These are phyloP conservation scores for Cryphonectria carpinicola DNA, from an alignment of 2,329 filamentous ascomycete genomes.

Conservation along the genomic window DNA sequence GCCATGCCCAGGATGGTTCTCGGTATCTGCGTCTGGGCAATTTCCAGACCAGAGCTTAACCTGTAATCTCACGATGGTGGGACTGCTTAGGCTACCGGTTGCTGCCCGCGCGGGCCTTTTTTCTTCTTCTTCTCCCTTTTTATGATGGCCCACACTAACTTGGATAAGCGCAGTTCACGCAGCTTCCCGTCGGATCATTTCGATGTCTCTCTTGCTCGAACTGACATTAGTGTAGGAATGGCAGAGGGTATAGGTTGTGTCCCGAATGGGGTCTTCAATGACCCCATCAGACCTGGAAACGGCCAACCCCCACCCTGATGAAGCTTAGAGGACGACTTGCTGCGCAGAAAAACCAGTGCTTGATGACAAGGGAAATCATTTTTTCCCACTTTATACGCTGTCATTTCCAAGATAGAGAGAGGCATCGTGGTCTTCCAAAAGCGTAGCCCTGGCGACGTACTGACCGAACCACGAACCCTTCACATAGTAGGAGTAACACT, in stretches of 20 bases:
- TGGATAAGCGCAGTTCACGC: conserved; percentile 32
- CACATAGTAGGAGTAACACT: neutral
- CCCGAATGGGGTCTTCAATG: neutral
- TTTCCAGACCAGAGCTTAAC: conserved; percentile 27
- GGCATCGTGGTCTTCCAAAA: neutral
- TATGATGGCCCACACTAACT: conserved; percentile 24
- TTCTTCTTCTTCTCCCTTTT: neutral
- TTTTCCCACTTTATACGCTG: neutral
- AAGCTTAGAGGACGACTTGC: neutral
- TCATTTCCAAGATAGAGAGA: neutral
- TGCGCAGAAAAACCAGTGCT: neutral
- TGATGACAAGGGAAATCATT: neutral
- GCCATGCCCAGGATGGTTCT: conserved; percentile 14
- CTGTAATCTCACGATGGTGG: conserved; percentile 30
- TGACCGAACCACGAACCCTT: neutral
- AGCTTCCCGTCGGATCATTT: conserved; percentile 19
- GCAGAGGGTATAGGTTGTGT: conserved; percentile 10
- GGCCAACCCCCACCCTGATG: conserved; percentile 3
- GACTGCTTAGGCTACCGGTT: conserved; percentile 18
- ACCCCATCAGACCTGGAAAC: conserved; percentile 3
- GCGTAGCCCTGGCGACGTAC: conserved; percentile 8
- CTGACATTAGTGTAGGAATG: conserved; percentile 11
- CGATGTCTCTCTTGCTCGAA: conserved; percentile 5
- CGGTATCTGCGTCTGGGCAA: conserved; percentile 25
- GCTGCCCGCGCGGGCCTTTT: conserved; percentile 10